Base-by-base conservation (phyloP, 1,139 yeast species). In the Kodamaea arcana region DNA sequence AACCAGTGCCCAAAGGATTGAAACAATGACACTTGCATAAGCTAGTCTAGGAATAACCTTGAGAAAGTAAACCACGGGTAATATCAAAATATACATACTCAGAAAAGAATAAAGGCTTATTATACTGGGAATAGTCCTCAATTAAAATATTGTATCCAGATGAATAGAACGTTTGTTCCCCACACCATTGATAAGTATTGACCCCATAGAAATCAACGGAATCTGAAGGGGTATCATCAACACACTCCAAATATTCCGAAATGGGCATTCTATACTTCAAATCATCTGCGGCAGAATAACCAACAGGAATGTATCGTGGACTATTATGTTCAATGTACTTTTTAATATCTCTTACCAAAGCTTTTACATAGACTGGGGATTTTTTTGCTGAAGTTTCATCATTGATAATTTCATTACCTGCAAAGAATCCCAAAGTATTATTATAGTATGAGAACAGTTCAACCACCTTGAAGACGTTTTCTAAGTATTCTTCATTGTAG, bases 111-210 rank as follows among this genome's bases (percentile, higher is more conserved):
- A 92, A 71, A 2, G 98, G 98, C 43, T 78, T 75, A 1, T 86
- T 61, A 51, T 76, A 86, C 30, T 73, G 72, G 25, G 62, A 54
- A 54, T 87, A 92, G 46, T 84, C 88, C 35, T 74, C 69, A 14
- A 86, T 90, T 40, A 90, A 73, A 24, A 69, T 62, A 47, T 83
- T 75, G 58, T 87, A 92, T 1, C 97, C 98, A 48, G 95, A 83
- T 9, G 83, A 69, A 41, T 78, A 64, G 58, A 85, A 84, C 3
- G 94, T 81, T 49, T 86, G 92, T 31, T 78, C 75, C 4, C 98
- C 98, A 64, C 98, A 92, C 98, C 98, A 92, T 56, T 88, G 95
- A 58, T 92, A 92, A 1, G 95, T 82, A 57, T 92, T 92, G 36
- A 92, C 90, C 4, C 98, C 98, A 60, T 87, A 90, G 54, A 92